phyloP scores from a whole-genome alignment of 108 stramenopile species.

The Tribonema minus region DNA sequence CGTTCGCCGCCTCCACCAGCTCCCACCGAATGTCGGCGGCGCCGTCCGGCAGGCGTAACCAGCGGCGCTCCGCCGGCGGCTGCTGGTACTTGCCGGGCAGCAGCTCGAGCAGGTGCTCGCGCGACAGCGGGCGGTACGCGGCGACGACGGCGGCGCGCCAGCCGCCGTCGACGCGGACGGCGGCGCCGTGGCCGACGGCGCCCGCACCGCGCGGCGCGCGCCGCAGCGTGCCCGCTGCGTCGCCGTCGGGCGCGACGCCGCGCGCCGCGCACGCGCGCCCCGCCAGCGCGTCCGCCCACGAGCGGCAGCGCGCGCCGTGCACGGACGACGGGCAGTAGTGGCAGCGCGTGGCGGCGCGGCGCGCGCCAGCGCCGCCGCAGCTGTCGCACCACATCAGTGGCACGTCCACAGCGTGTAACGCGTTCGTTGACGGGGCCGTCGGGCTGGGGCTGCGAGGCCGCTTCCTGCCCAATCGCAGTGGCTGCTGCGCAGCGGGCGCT shows the following conservation, averaged over 20 bases:
- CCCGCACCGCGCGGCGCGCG: background rate
- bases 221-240: background rate
- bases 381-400: slow-evolving; percentile 12
- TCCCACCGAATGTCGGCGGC: slow-evolving; percentile 6
- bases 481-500: background rate
- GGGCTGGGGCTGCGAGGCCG: background rate
- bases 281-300: slow-evolving; percentile 8
- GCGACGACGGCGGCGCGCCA: slow-evolving; percentile 19
- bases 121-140: background rate
- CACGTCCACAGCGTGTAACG: background rate
- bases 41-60: background rate
- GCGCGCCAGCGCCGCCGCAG: slow-evolving; percentile 8
- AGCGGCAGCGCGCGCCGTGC: background rate
- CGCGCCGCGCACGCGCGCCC: background rate
- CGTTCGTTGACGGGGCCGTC: background rate
- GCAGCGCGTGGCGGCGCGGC: background rate
- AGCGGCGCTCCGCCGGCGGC: too few relatives aligned
- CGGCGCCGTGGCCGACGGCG: slow-evolving; percentile 21
- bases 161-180: slow-evolving; percentile 5
- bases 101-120: slow-evolving; percentile 8
- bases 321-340: slow-evolving; percentile 9
- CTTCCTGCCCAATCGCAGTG: background rate
- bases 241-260: slow-evolving; percentile 4
- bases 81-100: too few relatives aligned
- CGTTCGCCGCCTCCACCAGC: slow-evolving; percentile 4